Percentiles rank a stretch among this genome's conserved stretches.
phyloP scores from a whole-genome alignment of 2,329 filamentous ascomycete species.

The Graphium sp. region DNA sequence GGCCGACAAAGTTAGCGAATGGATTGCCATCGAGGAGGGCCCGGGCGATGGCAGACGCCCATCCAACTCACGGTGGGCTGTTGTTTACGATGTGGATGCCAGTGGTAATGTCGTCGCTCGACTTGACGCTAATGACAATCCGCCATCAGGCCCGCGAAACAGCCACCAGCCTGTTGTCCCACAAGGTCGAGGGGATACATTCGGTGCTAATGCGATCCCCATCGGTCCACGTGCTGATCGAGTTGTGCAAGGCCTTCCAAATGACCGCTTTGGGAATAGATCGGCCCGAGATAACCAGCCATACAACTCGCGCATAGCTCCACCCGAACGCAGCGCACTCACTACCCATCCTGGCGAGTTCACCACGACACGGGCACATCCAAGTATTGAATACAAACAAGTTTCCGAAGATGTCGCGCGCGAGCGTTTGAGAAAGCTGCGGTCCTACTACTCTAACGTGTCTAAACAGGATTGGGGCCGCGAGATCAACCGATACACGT shows the following conservation, averaged over 20 bases:
- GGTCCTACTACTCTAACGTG: conserved; percentile 25
- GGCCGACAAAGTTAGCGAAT: conserved; percentile 50
- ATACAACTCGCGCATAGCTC: too few relatives aligned
- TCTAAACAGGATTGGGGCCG: conserved; percentile 22
- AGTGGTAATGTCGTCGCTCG: conserved; percentile 36
- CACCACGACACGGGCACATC: conserved; percentile 19
- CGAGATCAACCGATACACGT: conserved; percentile 53
- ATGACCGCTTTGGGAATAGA: background rate
- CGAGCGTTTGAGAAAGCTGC: conserved; percentile 43
- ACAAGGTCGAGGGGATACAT: conserved; percentile 1
- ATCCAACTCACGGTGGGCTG: conserved; percentile 44
- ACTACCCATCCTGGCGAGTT: conserved; percentile 4
- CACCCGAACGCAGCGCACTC: conserved; percentile 5
- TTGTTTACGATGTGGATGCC: conserved; percentile 46
- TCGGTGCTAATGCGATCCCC: conserved; percentile 15
- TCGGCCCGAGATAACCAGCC: too few relatives aligned
- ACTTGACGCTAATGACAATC: conserved; percentile 18
- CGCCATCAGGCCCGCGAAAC: conserved; percentile 3
- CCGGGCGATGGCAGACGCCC: conserved; percentile 22
- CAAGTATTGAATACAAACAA: conserved; percentile 30
- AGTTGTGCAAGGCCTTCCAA: conserved; percentile 4
- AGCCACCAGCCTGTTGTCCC: background rate
- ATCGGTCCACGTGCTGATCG: conserved; percentile 16
- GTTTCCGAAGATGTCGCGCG: conserved; percentile 48
- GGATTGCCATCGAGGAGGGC: conserved; percentile 54